phyloP scores from a whole-genome alignment of 768 basidiomycete species.

The Gelatoporia subvermispora region DNA sequence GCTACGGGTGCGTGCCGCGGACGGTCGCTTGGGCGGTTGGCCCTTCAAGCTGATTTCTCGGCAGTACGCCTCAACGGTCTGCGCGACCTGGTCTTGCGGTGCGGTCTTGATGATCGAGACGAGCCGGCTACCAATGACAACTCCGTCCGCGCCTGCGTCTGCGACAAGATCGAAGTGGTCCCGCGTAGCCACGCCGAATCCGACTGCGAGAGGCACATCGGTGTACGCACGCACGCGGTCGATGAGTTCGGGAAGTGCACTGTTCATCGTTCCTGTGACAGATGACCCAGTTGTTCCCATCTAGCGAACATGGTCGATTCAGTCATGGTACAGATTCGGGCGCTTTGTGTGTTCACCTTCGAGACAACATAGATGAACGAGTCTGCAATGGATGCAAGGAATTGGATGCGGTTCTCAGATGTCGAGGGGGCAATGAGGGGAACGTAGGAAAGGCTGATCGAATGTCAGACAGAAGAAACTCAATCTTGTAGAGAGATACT shows the following conservation, averaged over 20 bases:
- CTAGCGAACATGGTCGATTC: slow-evolving; percentile 30
- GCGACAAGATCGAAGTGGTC: slow-evolving; percentile 84
- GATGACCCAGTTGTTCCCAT: slow-evolving; percentile 99
- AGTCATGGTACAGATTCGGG: background rate
- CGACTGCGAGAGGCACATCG: slow-evolving; percentile 84
- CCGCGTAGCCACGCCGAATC: slow-evolving; percentile 91
- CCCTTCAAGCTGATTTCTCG: slow-evolving; percentile 55
- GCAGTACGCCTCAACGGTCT: slow-evolving; percentile 69
- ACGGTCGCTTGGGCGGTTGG: slow-evolving; percentile 16
- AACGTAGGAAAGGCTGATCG: slow-evolving; percentile 80
- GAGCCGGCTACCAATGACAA: slow-evolving; percentile 88
- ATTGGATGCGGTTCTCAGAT: slow-evolving; percentile 78
- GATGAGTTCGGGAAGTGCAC: slow-evolving; percentile 77
- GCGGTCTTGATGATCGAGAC: slow-evolving; percentile 75
- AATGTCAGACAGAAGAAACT: background rate
- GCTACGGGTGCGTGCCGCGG: slow-evolving; percentile 22
- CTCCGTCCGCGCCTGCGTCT: slow-evolving; percentile 88
- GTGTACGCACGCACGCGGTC: slow-evolving; percentile 76
- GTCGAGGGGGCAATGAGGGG: slow-evolving; percentile 96
- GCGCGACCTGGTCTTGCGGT: slow-evolving; percentile 39
- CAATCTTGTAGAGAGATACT: slow-evolving; percentile 30
- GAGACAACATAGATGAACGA: slow-evolving; percentile 99
- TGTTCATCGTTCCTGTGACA: slow-evolving; percentile 63
- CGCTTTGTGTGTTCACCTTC: slow-evolving; percentile 50
- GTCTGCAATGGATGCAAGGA: slow-evolving; percentile 90